phyloP scores from a whole-genome alignment of 2,329 filamentous ascomycete genomes.

The Zarea fungicola region DNA sequence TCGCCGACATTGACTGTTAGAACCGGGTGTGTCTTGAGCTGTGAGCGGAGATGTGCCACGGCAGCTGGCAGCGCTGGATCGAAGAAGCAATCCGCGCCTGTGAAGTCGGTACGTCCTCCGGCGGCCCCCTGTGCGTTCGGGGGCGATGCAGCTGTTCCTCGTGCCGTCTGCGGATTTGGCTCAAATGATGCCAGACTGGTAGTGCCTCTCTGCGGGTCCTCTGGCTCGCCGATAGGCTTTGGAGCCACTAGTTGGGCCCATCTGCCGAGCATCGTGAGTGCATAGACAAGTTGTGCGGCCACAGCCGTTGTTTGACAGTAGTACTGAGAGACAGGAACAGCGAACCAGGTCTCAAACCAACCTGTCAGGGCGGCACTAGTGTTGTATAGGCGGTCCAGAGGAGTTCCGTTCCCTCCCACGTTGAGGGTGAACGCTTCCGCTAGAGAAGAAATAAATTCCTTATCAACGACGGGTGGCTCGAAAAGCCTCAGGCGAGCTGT shows the following conservation, averaged over 20 bases:
- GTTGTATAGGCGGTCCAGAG: constrained; percentile 45
- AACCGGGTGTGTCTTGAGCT: constrained; percentile 38
- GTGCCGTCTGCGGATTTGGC: neutral
- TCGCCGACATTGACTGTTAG: constrained; percentile 40
- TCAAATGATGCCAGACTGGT: constrained; percentile 10
- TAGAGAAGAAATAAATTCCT: constrained; percentile 34
- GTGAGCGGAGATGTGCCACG: constrained; percentile 35
- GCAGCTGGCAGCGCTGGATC: constrained; percentile 36
- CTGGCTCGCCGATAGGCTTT: constrained; percentile 18
- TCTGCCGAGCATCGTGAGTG: constrained; percentile 44
- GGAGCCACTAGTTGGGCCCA: constrained; percentile 44
- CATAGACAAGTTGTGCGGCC: constrained; percentile 43
- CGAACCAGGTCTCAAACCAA: constrained; percentile 46
- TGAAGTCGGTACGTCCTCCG: neutral
- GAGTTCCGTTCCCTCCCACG: constrained; percentile 32
- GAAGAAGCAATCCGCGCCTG: constrained; percentile 7
- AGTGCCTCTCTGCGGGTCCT: constrained; percentile 1
- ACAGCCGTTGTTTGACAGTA: constrained; percentile 41
- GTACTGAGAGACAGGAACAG: constrained; percentile 37
- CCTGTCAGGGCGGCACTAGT: constrained; percentile 41
- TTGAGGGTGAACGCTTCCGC: constrained; percentile 37
- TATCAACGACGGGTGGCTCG: constrained; percentile 42
- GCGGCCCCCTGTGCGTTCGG: neutral
- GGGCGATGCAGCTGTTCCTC: constrained; percentile 2
- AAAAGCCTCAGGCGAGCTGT: constrained; percentile 40